phyloP scores from a whole-genome alignment of 345 rosid genomes.

The Raphanus sativus region DNA sequence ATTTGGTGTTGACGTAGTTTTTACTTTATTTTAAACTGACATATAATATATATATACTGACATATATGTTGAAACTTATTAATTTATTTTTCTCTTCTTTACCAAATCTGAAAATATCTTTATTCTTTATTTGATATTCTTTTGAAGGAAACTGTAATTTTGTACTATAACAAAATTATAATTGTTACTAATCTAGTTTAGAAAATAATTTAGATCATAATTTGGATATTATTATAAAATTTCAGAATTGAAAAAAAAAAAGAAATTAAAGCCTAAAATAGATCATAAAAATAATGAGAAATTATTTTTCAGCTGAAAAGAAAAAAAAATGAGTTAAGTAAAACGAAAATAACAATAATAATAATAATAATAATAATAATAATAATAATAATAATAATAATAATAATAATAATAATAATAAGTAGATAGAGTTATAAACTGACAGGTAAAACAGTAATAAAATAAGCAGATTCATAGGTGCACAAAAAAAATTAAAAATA shows the following conservation, averaged over 20 bases:
- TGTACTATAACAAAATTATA: background rate
- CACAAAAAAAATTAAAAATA: background rate
- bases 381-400: too few species aligned
- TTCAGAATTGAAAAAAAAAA: background rate
- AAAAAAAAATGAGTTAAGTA: too few species aligned
- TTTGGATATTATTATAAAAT: background rate
- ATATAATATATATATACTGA: background rate
- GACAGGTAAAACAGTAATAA: slow-evolving; percentile 25
- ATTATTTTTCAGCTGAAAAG: too few species aligned
- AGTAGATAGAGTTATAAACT: background rate
- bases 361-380: too few species aligned
- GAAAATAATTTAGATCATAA: too few species aligned
- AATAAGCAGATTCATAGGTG: background rate
- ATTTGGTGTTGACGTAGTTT: slow-evolving; percentile 9
- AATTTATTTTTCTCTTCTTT: background rate
- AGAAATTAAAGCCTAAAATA: too few species aligned
- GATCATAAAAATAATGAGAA: too few species aligned
- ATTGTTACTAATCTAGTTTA: too few species aligned
- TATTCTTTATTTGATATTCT: background rate
- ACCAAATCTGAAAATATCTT: background rate
- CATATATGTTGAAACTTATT: background rate
- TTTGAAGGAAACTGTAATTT: background rate
- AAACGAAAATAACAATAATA: too few species aligned
- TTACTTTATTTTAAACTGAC: background rate
- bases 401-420: too few species aligned